Evolutionary conservation across 148 eudicot species (phyloP).

Genomic region (Cornus kousa): DNA sequence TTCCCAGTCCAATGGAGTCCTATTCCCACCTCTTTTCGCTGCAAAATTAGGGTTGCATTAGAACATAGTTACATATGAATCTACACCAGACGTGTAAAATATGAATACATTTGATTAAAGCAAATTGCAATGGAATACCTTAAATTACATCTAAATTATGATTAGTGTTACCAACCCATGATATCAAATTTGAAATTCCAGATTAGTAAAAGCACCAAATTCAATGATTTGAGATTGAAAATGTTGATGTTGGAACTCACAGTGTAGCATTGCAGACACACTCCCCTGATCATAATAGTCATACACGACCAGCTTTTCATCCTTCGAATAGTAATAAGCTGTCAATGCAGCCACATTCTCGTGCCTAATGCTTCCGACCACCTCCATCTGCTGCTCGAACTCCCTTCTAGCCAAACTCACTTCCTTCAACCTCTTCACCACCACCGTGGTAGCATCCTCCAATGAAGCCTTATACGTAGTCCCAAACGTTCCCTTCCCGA

Average conservation of each 20-base stretch:
- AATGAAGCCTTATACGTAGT: constrained; percentile 71
- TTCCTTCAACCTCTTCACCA: constrained; percentile 66
- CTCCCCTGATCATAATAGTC: constrained; percentile 65
- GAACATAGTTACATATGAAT: background rate
- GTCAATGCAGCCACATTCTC: constrained; percentile 63
- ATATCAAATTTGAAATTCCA: too few relatives aligned
- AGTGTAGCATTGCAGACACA: constrained; percentile 58
- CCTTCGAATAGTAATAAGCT: constrained; percentile 75
- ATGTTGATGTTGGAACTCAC: constrained; percentile 25
- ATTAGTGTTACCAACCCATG: too few relatives aligned
- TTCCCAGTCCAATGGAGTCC: constrained; percentile 57
- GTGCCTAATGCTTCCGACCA: constrained; percentile 62
- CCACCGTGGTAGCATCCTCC: constrained; percentile 61
- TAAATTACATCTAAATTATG: too few relatives aligned
- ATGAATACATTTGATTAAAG: too few relatives aligned
- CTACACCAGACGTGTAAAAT: too few relatives aligned
- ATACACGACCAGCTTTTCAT: constrained; percentile 78
- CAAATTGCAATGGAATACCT: too few relatives aligned
- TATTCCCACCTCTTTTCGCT: constrained; percentile 45
- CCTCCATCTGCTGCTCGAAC: constrained; percentile 74
- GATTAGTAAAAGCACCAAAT: too few relatives aligned
- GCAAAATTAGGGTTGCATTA: constrained; percentile 17
- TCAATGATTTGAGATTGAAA: background rate
- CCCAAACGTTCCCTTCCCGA: constrained; percentile 71
- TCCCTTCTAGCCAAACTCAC: constrained; percentile 51